Base-by-base conservation (phyloP, 75 land plant genomes). In the Adiantum capillusveneris region DNA sequence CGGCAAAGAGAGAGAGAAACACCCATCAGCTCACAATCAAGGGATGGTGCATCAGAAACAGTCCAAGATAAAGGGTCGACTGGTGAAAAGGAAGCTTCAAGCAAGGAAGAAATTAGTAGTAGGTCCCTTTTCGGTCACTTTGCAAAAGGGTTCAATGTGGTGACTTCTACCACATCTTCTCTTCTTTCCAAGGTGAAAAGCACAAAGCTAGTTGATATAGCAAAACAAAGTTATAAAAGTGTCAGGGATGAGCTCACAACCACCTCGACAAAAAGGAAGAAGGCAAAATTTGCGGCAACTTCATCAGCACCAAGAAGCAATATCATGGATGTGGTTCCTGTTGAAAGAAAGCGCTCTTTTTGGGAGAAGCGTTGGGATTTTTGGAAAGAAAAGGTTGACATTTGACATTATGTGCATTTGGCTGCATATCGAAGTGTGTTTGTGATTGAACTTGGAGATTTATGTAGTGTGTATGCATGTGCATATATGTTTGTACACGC, bases 331-430 rank as follows among this genome's bases (percentile, higher is more conserved):
- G 51, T 90, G 37, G 82, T 87, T 26, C 60, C 90, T 27, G 73
- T 83, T 19, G 84, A 76, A 9, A 57, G 58, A 39, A 78, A 74
- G 62, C 72, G 79, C 27, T 73, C 96, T 24, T 66, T 55, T 0
- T 83, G 83, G 82, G 61, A 80, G 39, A 84, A 81, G 60, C 81
- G 77, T 50, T 82, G 85, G 86, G 95, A 89, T 59, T 58, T 69
- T 25, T 56, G 87, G 39, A 87, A 83, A 65, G 67, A 79, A 34
- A 87, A 87, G 92, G 96, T 84, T 5, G 7, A 34, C 37, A 34
- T 34, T 34, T 34, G 37, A 5, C 9, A 34, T 34, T 34, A 9
- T n/a, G 9, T 34, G 9, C 37, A 34, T 34, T 34, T 50, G 31
- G 53, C 14, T 54, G 14, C 6, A 21, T 11, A 14, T 11, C 5